These are phyloP conservation scores for Suillus bovinus DNA, from an alignment of 768 basidiomycete genomes.

Conservation along the genomic window DNA sequence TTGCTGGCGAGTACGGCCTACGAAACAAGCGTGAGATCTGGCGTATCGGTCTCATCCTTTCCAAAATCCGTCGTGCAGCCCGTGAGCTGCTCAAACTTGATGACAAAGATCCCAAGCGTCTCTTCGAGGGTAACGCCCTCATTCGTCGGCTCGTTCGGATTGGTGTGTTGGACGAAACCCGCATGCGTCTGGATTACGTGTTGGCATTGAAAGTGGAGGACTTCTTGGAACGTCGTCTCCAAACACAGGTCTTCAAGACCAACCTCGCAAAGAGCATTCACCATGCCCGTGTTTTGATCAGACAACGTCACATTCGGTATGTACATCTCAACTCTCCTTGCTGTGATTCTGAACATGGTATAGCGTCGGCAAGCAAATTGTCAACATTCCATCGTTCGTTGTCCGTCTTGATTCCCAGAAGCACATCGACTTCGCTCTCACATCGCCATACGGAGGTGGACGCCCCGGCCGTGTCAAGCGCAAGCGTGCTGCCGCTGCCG, in stretches of 20 bases:
- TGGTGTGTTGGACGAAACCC: conserved; percentile 97
- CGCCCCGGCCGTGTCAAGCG: conserved; percentile 96
- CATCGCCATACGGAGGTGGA: conserved; percentile 95
- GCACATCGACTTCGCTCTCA: conserved; percentile 99
- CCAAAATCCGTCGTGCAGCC: conserved; percentile 99
- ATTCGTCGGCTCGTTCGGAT: conserved; percentile 97
- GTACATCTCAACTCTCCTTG: conserved; percentile 24
- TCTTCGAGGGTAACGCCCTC: conserved; percentile 98
- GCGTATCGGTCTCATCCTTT: conserved; percentile 97
- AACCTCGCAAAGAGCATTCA: conserved; percentile 98
- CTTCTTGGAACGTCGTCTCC: conserved; percentile 98
- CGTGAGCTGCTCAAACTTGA: conserved; percentile 99
- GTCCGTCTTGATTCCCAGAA: conserved; percentile 99
- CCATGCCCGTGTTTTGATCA: conserved; percentile 97
- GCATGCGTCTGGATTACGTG: conserved; percentile 99
- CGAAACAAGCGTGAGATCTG: conserved; percentile 99
- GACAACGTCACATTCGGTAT: conserved; percentile 97
- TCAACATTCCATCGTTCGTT: conserved; percentile 98
- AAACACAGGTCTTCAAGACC: conserved; percentile 99
- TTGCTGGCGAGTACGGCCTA: conserved; percentile 99
- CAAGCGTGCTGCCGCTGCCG: conserved; percentile 93
- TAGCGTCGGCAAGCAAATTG: conserved; percentile 98
- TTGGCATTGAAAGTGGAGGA: conserved; percentile 98
- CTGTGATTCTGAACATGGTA: conserved; percentile 8
- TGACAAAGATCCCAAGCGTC: conserved; percentile 98